Base-by-base conservation (phyloP, 164 flowering plant species). In the Magnolia officinalis region DNA sequence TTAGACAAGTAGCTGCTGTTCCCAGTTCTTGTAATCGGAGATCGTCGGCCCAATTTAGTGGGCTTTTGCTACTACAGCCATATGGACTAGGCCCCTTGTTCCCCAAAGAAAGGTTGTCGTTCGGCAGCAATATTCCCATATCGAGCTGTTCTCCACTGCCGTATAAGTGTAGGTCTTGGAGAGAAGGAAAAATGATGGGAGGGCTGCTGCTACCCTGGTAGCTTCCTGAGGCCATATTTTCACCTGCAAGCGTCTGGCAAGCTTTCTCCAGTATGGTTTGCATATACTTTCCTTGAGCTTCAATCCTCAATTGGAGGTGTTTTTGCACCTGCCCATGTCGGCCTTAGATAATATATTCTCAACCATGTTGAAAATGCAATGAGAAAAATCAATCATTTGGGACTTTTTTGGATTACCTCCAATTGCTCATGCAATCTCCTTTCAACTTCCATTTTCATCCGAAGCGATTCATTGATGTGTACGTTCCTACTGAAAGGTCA, bases 231-330 rank as follows among this genome's bases (percentile, higher is more conserved):
- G 85, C 78, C 87, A 84, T 84, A 78, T 82, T 89, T 31, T 92
- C 97, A 10, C 89, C 88, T 4, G 89, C 90, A 37, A 96, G 91
- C 59, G 95, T 92, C 83, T 96, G 98, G 71, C 90, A 96, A 72
- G 99, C 99, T 79, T 94, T 96, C 80, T 94, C 97, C 73, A 96
- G 82, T 75, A 96, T 93, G 49, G 88, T 87, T 65, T 96, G 99
- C 98, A 96, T 94, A 85, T 96, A 96, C 83, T 96, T 96, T 31
- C 98, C 99, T 82, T 96, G 99, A 49, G 99, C 99, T 77, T 96
- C 99, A 65, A 93, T 96, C 82, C 97, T 88, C 79, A 92, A 68
- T 70, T 96, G 99, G 50, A 96, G 94, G 84, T 91, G 99, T 81
- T 85, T 87, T 72, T 96, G 99, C 59, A 96, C 98, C 99, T 96